Percentiles rank a stretch among this genome's conserved stretches.
These are phyloP conservation scores for Pezicula neosporulosa DNA, from an alignment of 2,329 filamentous ascomycete species.

Conservation along the genomic window DNA sequence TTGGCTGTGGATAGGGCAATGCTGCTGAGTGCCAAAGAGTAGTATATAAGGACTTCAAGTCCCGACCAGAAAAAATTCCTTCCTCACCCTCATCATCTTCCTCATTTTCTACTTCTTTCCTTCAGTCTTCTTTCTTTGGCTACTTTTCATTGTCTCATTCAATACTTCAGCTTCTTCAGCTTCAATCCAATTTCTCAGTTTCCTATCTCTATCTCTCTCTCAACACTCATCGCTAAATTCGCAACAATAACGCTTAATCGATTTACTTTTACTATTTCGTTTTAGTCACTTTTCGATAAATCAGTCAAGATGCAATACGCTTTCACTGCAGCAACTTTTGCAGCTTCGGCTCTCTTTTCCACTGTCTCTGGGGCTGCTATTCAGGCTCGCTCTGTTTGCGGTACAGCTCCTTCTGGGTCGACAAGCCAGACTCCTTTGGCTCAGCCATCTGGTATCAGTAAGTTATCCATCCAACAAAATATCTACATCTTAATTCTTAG, in stretches of 20 bases:
- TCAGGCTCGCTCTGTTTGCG: not conserved
- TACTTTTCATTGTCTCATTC: not conserved
- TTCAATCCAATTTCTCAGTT: not conserved
- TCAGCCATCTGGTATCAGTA: conserved; percentile 4
- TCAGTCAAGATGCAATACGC: not conserved
- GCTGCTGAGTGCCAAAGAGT: not conserved
- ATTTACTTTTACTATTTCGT: not conserved
- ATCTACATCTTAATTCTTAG: not conserved
- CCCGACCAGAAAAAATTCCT: not conserved
- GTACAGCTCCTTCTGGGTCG: not conserved
- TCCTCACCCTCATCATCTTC: not conserved
- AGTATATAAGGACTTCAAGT: not conserved
- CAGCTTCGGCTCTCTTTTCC: not conserved
- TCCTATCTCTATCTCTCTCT: not conserved
- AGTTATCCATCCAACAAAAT: not conserved
- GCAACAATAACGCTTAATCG: not conserved
- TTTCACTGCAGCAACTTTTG: conserved; percentile 1
- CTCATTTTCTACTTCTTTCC: not conserved
- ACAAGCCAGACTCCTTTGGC: not conserved
- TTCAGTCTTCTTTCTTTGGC: not conserved
- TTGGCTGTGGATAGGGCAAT: not conserved
- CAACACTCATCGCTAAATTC: not conserved
- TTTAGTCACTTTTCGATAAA: not conserved
- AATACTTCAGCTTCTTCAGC: not conserved
- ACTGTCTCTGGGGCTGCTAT: not conserved